Conservation (phyloP, 306 rosid genomes). For the Castanea crenata region DNA sequence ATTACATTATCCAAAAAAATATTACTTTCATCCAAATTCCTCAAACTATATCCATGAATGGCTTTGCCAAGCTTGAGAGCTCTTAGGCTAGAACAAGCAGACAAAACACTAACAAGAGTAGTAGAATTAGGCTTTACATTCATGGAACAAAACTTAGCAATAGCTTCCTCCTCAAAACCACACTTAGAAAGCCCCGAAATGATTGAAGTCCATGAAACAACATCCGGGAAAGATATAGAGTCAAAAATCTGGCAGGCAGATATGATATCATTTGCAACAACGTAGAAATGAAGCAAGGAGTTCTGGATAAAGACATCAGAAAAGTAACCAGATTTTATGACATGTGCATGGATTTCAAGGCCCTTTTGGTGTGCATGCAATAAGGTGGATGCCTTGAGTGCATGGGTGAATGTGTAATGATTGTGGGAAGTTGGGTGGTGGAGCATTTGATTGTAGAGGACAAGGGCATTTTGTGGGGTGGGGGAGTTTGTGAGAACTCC, state of each 20-base stretch:
- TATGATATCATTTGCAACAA: conserved; percentile 32
- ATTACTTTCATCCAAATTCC: conserved; percentile 28
- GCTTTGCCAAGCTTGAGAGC: conserved; percentile 54
- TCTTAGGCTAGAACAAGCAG: conserved; percentile 61
- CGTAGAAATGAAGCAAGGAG: conserved; percentile 62
- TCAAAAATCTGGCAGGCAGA: conserved; percentile 53
- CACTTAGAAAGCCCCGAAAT: conserved; percentile 68
- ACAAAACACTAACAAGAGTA: conserved; percentile 58
- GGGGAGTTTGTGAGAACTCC: conserved; percentile 39
- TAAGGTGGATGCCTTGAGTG: conserved; percentile 53
- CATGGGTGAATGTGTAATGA: conserved; percentile 72
- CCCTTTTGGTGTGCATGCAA: conserved; percentile 49
- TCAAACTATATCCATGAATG: conserved; percentile 54
- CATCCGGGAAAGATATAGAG: conserved; percentile 47
- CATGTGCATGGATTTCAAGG: conserved; percentile 62
- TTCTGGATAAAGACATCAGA: conserved; percentile 63
- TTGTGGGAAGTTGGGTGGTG: conserved; percentile 50
- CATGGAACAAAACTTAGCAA: conserved; percentile 45
- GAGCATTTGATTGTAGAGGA: conserved; percentile 71
- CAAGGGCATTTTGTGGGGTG: conserved; percentile 45
- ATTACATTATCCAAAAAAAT: conserved; percentile 48
- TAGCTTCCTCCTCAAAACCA: conserved; percentile 61
- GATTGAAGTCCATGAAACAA: conserved; percentile 76
- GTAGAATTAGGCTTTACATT: conserved; percentile 52
- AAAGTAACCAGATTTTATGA: conserved; percentile 57